Evolutionary conservation across 495 filamentous ascomycete species (phyloP), one percentile per base, ranked within the genome.

Genomic region (Neurospora sp.): DNA sequence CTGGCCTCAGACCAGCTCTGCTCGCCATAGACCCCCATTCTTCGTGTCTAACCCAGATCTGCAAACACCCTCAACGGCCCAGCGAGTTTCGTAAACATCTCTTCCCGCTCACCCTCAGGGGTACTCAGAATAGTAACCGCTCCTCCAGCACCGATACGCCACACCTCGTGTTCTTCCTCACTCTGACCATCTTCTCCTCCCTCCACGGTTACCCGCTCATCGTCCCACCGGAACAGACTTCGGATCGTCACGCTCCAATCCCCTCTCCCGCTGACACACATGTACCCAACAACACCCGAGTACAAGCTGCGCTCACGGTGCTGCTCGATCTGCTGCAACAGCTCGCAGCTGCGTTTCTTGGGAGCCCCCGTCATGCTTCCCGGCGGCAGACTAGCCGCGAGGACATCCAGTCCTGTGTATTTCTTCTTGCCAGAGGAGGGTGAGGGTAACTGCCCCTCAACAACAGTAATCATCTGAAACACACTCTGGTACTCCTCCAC

Each of bases 361-460:
- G 95, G 95, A 7, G 95, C 95, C 18, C 95, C 95, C 3, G 95
- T 98, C 95, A 98, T 98, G 66, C 89, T 92, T 0, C 96, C 96
- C 0, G 96, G 94, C 0, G 95, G 96, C 4, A 99, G 84, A 44
- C 88, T 91, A 3, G 88, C 85, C 10, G 93, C 90, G 0, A 98
- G 86, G 31, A 94, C 91, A 40, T 94, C 91, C 69, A 96, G 83
- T 12, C 92, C 93, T 0, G 86, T 87, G 39, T 86, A 83, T 42
- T 40, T 20, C 35, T 27, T 39, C 62, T 69, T 69, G n/a, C 75
- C 69, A 59, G 48, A 31, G 48, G 12, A 80, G 72, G 70, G 12
- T 70, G 80, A 16, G 46, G 84, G 79, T 2, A 95, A 81, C n/a
- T 84, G 77, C 3, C 92, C 94, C 79, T 93, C 90, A 39, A 98